Conservation (phyloP, 805 yeast genomes). For the Torulaspora gathmanii region DNA sequence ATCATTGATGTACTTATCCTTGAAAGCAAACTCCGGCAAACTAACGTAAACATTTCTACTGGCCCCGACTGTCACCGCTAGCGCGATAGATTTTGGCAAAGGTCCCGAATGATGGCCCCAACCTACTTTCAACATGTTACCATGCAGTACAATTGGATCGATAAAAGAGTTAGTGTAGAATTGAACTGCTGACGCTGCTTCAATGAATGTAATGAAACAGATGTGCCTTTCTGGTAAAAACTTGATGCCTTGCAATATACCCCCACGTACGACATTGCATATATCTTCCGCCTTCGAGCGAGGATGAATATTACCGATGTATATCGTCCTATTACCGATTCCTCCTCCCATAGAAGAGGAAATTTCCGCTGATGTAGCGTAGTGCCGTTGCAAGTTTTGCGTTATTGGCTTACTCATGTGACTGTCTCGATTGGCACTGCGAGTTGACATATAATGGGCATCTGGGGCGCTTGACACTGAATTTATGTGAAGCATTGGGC, state of each 20-base stretch:
- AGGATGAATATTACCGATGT: constrained; percentile 61
- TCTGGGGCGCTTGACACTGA: constrained; percentile 5
- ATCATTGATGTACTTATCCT: constrained; percentile 34
- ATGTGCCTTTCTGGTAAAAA: constrained; percentile 48
- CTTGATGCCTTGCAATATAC: constrained; percentile 59
- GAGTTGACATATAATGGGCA: constrained; percentile 21
- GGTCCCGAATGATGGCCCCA: constrained; percentile 73
- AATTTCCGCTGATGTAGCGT: constrained; percentile 28
- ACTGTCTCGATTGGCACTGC: constrained; percentile 8
- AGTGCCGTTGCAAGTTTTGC: constrained; percentile 30
- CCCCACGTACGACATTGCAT: constrained; percentile 73
- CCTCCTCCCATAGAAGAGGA: constrained; percentile 34
- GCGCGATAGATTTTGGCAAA: constrained; percentile 47
- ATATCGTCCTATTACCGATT: constrained; percentile 60
- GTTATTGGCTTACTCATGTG: constrained; percentile 26
- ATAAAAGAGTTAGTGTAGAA: constrained; percentile 57
- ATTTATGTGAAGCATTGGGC: not conserved
- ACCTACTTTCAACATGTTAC: constrained; percentile 57
- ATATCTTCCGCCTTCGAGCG: constrained; percentile 65
- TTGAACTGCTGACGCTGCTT: constrained; percentile 58
- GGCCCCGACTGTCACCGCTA: constrained; percentile 70
- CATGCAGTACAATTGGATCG: constrained; percentile 58
- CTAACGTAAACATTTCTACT: constrained; percentile 76
- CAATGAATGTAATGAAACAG: constrained; percentile 68
- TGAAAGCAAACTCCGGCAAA: constrained; percentile 41